Conservation (phyloP, 495 filamentous ascomycete genomes). For the Penicillium soppii region DNA sequence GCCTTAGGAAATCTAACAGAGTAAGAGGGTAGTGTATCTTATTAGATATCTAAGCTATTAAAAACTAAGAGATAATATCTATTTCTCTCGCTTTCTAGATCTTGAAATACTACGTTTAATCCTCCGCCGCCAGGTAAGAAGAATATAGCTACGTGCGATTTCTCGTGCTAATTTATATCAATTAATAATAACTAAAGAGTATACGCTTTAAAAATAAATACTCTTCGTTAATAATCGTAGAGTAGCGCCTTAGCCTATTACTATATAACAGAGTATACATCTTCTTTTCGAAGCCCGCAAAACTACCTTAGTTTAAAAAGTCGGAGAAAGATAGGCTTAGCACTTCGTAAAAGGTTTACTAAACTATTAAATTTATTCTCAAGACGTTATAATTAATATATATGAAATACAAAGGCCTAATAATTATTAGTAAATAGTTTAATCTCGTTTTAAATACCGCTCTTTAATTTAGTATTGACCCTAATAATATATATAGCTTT, state of each 20-base stretch:
- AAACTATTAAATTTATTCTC: background rate
- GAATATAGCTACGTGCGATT: no score
- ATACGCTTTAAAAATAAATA: background rate
- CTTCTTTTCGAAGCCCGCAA: no score
- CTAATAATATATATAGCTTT: constrained; percentile 3
- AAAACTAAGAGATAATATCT: no score
- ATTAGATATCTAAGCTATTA: no score
- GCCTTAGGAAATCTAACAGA: no score
- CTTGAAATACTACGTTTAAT: no score
- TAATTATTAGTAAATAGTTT: background rate
- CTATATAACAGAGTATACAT: no score
- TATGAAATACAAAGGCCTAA: background rate
- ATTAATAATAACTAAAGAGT: background rate
- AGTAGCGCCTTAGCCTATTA: background rate
- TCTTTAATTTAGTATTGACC: background rate
- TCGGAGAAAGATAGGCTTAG: background rate
- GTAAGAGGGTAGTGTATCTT: no score
- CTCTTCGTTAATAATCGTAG: background rate
- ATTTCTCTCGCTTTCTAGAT: no score
- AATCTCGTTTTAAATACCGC: background rate
- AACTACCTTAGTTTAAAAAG: background rate
- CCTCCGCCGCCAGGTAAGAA: no score
- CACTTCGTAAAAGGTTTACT: background rate
- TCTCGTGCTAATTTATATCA: background rate
- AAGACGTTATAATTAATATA: constrained; percentile 1